phyloP scores from a whole-genome alignment of 2,329 filamentous ascomycete genomes.

The Endothia cerciana region DNA sequence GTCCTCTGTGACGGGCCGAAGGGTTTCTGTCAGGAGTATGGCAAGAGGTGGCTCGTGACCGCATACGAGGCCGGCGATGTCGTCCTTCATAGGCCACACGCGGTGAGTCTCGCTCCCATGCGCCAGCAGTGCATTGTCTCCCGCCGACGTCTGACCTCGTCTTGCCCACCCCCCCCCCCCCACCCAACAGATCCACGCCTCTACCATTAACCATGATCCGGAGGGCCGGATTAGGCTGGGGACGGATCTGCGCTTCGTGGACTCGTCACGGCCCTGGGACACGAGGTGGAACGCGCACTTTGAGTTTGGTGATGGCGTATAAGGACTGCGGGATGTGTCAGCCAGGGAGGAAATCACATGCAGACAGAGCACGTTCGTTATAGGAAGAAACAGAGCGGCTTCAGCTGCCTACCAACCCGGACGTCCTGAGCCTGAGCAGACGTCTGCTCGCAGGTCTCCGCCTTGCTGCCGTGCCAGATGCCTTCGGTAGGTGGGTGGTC shows the following conservation, averaged over 20 bases:
- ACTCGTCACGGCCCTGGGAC: constrained; percentile 21
- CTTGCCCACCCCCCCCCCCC: too few relatives aligned
- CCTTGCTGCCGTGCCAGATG: too few relatives aligned
- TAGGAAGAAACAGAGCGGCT: too few relatives aligned
- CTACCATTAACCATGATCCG: constrained; percentile 16
- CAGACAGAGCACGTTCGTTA: too few relatives aligned
- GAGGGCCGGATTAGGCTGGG: constrained; percentile 11
- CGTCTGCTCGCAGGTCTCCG: too few relatives aligned
- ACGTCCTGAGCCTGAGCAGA: too few relatives aligned
- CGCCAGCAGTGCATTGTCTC: too few relatives aligned
- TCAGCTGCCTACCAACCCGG: too few relatives aligned
- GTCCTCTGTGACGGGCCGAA: constrained; percentile 55
- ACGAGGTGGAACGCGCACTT: background rate
- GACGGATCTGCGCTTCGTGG: constrained; percentile 21
- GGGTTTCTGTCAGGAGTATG: constrained; percentile 36
- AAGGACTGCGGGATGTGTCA: background rate
- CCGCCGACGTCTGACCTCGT: too few relatives aligned
- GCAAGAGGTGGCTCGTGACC: constrained; percentile 41
- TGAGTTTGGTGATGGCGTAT: background rate
- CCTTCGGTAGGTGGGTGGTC: too few relatives aligned
- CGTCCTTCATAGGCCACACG: constrained; percentile 43
- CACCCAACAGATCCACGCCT: constrained; percentile 37
- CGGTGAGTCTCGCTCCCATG: too few relatives aligned
- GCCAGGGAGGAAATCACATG: too few relatives aligned
- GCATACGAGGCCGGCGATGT: constrained; percentile 47